Evolutionary conservation across 2,329 filamentous ascomycete genomes (phyloP).

Genomic region (Aspergillus ochraceus): DNA sequence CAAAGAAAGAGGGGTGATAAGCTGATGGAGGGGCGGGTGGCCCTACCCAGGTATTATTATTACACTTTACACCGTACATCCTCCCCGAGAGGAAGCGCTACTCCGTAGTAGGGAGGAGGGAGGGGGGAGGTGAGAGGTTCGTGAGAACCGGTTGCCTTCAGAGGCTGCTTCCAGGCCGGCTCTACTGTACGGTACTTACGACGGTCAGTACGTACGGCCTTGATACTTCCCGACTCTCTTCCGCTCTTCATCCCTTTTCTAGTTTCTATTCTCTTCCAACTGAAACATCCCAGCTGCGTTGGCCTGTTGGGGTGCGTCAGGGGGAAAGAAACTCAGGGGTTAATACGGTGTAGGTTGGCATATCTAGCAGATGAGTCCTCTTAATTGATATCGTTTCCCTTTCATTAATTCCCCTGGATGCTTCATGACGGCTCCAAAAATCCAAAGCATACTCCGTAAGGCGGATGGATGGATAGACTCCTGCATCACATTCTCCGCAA

Average conservation of each 20-base stretch:
- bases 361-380: neutral
- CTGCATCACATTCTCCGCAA: slow-evolving; percentile 23
- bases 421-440: neutral
- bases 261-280: slow-evolving; percentile 1
- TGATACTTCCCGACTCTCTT: slow-evolving; percentile 4
- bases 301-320: neutral
- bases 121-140: slow-evolving; percentile 1
- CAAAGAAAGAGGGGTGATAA: slow-evolving; percentile 2
- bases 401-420: neutral
- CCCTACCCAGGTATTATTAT: neutral
- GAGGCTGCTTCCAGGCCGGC: slow-evolving; percentile 13
- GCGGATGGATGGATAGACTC: slow-evolving; percentile 12
- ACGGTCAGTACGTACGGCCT: neutral
- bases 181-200: neutral
- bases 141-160: neutral
- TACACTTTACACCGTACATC: neutral
- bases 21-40: slow-evolving; percentile 11
- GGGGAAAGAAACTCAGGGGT: neutral
- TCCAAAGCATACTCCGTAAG: slow-evolving; percentile 7
- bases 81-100: neutral
- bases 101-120: slow-evolving; percentile 2
- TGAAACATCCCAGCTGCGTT: slow-evolving; percentile 2
- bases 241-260: slow-evolving; percentile 3
- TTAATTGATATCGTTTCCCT: no score
- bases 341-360: neutral